Conservation (phyloP, 805 yeast species). For the Candida caryicola region DNA sequence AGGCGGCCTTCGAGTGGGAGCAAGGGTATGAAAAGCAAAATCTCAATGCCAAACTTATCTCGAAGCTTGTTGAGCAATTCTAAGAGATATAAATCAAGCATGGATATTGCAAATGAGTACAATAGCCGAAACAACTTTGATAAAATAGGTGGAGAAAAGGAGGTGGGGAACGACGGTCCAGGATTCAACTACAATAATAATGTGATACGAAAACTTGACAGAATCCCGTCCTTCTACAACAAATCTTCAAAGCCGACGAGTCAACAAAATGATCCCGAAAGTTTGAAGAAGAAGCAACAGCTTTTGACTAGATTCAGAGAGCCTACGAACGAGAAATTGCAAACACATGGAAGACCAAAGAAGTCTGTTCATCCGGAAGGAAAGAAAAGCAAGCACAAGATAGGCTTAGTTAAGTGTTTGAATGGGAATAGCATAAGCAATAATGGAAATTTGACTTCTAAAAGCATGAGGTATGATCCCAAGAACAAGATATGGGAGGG, state of each 20-base stretch:
- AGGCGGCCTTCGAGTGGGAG: background rate
- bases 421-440: conserved; percentile 17
- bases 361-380: background rate
- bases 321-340: background rate
- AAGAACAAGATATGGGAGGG: conserved; percentile 59
- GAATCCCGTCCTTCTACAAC: conserved; percentile 42
- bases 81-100: conserved; percentile 32
- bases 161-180: conserved; percentile 14
- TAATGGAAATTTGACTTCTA: conserved; percentile 14
- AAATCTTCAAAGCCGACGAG: conserved; percentile 3
- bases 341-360: conserved; percentile 2
- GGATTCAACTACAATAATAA: conserved; percentile 32
- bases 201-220: conserved; percentile 34
- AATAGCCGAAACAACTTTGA: conserved; percentile 5
- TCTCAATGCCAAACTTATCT: conserved; percentile 22
- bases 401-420: conserved; percentile 32
- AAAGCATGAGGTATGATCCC: conserved; percentile 54
- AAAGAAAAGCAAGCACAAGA: conserved; percentile 10
- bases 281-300: conserved; percentile 19
- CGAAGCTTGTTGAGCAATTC: conserved; percentile 8
- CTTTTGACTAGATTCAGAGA: conserved; percentile 28
- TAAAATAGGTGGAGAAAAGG: conserved; percentile 9
- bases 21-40: conserved; percentile 9
- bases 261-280: conserved; percentile 1
- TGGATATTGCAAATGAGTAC: conserved; percentile 22